phyloP scores from a whole-genome alignment of 768 basidiomycete species.

The Tylopilus balloui region DNA sequence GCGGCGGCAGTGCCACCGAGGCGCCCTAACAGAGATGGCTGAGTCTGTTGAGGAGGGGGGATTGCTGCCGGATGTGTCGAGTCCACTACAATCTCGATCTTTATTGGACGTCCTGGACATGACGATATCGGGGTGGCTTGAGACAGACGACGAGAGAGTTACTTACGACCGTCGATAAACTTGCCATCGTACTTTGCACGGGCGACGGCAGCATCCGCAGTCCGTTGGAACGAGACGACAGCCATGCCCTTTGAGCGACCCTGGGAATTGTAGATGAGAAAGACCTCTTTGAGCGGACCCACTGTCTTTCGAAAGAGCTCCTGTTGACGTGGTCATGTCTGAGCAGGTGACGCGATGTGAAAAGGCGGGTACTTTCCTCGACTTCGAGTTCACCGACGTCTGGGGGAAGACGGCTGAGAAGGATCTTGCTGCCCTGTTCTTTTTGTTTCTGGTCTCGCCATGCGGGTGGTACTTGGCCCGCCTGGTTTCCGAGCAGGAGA shows the following conservation, averaged over 20 bases:
- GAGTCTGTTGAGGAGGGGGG: constrained; percentile 20
- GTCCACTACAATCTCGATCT: constrained; percentile 59
- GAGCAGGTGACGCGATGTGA: neutral
- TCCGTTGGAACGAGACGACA: constrained; percentile 59
- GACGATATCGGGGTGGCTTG: neutral
- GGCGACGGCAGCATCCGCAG: constrained; percentile 60
- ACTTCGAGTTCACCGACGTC: constrained; percentile 69
- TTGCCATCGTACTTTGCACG: constrained; percentile 70
- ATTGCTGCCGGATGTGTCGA: constrained; percentile 23
- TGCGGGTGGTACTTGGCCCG: constrained; percentile 54
- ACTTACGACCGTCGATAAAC: constrained; percentile 62
- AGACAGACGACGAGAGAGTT: neutral
- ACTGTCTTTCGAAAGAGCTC: constrained; percentile 74
- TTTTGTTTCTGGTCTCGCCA: constrained; percentile 48
- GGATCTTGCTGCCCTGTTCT: constrained; percentile 56
- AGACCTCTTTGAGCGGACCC: constrained; percentile 65
- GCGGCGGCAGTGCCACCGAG: constrained; percentile 22
- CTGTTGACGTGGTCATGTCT: constrained; percentile 35
- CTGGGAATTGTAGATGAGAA: constrained; percentile 72
- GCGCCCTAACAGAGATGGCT: constrained; percentile 39
- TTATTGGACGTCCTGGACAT: constrained; percentile 57
- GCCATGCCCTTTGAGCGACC: constrained; percentile 80
- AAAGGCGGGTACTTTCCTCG: constrained; percentile 41
- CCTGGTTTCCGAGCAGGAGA: constrained; percentile 52
- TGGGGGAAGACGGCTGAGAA: constrained; percentile 59